Evolutionary conservation across 169 alveolate genomes (phyloP).

Genomic region (Plasmodium blacklocki): DNA sequence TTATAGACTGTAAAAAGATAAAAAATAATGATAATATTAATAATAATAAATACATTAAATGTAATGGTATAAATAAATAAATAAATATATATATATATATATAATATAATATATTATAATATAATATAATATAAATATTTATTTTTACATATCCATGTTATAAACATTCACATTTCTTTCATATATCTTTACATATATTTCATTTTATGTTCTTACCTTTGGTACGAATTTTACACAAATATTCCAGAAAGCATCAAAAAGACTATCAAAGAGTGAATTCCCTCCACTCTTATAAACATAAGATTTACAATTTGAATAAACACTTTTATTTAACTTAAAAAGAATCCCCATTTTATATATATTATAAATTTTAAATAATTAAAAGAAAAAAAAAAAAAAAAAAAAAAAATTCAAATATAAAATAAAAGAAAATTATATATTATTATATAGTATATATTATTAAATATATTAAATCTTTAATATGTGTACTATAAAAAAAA

Average conservation of each 20-base stretch:
- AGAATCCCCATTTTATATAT: conserved; percentile 52
- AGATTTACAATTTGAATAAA: conserved; percentile 65
- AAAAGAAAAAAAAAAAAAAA: conserved; percentile 17
- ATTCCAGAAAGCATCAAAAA: conserved; percentile 67
- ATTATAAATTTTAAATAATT: background rate
- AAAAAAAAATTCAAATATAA: background rate
- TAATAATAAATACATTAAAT: conserved; percentile 5
- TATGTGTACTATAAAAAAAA: background rate
- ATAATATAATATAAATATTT: no score
- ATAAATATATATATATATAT: no score
- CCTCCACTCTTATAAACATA: conserved; percentile 70
- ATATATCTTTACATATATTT: no score
- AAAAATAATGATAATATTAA: background rate
- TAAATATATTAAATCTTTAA: conserved; percentile 5
- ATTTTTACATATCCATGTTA: no score
- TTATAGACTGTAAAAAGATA: conserved; percentile 34
- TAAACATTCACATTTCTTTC: no score
- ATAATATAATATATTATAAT: no score
- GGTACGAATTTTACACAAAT: conserved; percentile 56
- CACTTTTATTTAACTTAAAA: conserved; percentile 46
- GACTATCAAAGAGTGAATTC: conserved; percentile 43
- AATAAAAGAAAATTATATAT: no score
- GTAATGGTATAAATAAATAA: background rate
- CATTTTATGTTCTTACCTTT: conserved; percentile 21
- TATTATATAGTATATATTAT: background rate